Conservation (phyloP, 108 stramenopile genomes). For the Skeletonema marinoi region DNA sequence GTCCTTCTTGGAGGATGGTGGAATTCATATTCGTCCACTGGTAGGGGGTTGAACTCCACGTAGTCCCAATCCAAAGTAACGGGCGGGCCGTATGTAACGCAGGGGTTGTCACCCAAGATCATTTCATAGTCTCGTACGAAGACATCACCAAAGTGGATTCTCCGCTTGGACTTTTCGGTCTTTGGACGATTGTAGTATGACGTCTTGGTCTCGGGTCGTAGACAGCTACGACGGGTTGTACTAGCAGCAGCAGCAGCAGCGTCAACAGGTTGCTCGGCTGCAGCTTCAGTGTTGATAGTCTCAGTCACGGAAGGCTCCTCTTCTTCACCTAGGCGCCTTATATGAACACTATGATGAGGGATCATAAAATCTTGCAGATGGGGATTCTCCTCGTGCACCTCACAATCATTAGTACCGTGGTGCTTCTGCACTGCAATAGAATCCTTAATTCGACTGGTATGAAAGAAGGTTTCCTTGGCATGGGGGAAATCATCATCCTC, state of each 20-base stretch:
- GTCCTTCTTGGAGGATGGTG: slow-evolving; percentile 37
- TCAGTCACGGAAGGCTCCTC: not conserved
- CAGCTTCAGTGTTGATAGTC: not conserved
- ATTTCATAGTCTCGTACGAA: slow-evolving; percentile 55
- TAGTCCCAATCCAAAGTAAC: slow-evolving; percentile 72
- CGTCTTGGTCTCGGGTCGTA: not conserved
- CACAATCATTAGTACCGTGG: slow-evolving; percentile 6
- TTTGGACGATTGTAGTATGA: slow-evolving; percentile 10
- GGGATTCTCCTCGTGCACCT: slow-evolving; percentile 17
- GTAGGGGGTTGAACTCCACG: slow-evolving; percentile 35
- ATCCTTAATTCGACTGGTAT: not conserved
- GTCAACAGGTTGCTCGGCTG: not conserved
- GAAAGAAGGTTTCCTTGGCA: not conserved
- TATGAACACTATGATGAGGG: slow-evolving; percentile 5
- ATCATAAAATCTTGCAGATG: slow-evolving; percentile 18
- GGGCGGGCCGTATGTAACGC: slow-evolving; percentile 61
- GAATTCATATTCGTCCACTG: slow-evolving; percentile 59
- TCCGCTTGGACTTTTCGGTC: slow-evolving; percentile 9
- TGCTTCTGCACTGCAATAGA: not conserved
- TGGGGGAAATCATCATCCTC: not conserved
- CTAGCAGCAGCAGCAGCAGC: not conserved
- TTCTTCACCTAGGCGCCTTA: not conserved
- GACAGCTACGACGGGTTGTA: not conserved
- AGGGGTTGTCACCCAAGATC: slow-evolving; percentile 70
- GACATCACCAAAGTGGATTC: slow-evolving; percentile 24